Evolutionary conservation across 805 yeast genomes (phyloP).

Genomic region (Yarrowia keelungensis): DNA sequence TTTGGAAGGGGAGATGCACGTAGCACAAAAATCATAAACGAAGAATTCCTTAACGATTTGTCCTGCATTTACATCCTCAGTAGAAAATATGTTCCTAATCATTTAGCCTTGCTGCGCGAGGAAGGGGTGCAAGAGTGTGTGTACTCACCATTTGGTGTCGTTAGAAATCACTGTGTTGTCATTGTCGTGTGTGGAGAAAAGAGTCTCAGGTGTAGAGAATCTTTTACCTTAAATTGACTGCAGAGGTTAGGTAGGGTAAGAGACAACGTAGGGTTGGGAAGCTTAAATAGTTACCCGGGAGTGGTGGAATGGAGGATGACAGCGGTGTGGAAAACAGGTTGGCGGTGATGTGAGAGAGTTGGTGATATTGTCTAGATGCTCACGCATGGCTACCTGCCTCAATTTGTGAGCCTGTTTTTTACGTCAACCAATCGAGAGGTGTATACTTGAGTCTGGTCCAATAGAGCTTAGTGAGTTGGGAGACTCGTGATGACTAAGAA

Average conservation of each 20-base stretch:
- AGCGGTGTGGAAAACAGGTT: neutral
- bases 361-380: neutral
- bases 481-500: no score
- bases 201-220: neutral
- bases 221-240: constrained; percentile 15
- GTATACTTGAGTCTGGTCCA: constrained; percentile 1
- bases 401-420: neutral
- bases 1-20: constrained; percentile 4
- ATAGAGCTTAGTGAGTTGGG: neutral
- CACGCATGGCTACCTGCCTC: no score
- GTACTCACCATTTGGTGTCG: constrained; percentile 36
- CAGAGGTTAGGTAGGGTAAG: constrained; percentile 1
- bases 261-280: neutral
- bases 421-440: neutral
- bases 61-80: constrained; percentile 85
- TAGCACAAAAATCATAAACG: constrained; percentile 64
- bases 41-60: constrained; percentile 72
- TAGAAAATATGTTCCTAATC: constrained; percentile 41
- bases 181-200: constrained; percentile 4
- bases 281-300: constrained; percentile 6
- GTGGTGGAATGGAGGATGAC: neutral
- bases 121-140: neutral
- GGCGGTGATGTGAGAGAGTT: neutral
- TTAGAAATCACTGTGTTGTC: constrained; percentile 16
- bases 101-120: constrained; percentile 32